Conservation (phyloP, 2,329 filamentous ascomycete genomes). For the Ophiostoma ulmi region DNA sequence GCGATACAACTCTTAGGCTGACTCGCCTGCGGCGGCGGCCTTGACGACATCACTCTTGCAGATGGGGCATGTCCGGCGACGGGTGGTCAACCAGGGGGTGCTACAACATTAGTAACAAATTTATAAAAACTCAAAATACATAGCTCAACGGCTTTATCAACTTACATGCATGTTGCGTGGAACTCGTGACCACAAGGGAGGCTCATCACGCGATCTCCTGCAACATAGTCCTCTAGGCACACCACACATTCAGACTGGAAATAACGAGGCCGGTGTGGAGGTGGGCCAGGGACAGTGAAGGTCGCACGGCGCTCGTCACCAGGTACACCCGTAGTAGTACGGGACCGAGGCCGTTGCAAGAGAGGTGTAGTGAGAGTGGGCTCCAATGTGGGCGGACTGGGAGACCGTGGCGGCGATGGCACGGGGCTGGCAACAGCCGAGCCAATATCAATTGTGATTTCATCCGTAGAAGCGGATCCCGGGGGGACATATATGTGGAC, state of each 20-base stretch:
- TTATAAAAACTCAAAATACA: neutral
- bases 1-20: conserved; percentile 12
- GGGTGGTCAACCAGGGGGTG: conserved; percentile 93
- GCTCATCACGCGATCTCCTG: conserved; percentile 93
- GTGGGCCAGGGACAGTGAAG: conserved; percentile 32
- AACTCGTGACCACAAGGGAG: conserved; percentile 97
- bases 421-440: conserved; percentile 29
- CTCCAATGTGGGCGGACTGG: conserved; percentile 57
- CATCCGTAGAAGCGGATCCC: conserved; percentile 25
- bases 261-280: conserved; percentile 33
- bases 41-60: conserved; percentile 95
- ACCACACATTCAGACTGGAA: conserved; percentile 84
- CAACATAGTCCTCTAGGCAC: conserved; percentile 91
- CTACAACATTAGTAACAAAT: conserved; percentile 43
- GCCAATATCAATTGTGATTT: conserved; percentile 5
- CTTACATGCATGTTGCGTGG: conserved; percentile 97
- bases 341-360: conserved; percentile 63
- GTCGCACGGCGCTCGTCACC: conserved; percentile 46
- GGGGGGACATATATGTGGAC: conserved; percentile 94
- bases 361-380: conserved; percentile 73
- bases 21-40: conserved; percentile 15
- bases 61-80: conserved; percentile 93
- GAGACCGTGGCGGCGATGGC: conserved; percentile 52
- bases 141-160: neutral
- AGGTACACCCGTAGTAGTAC: conserved; percentile 57